Conservation (phyloP, 2,329 filamentous ascomycete genomes). For the Xylaria sp. region DNA sequence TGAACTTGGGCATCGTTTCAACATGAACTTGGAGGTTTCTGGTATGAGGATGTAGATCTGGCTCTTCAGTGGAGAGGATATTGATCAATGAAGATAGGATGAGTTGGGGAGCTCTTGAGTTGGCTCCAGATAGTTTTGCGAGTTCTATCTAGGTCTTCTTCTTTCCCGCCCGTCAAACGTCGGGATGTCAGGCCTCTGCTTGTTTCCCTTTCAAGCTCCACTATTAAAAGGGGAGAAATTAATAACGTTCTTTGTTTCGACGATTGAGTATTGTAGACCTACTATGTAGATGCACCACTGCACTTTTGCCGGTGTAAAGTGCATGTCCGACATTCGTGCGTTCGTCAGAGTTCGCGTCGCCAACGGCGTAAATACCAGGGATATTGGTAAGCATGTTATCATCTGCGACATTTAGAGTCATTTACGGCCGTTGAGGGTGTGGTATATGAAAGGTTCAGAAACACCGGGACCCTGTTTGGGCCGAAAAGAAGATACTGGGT, state of each 20-base stretch:
- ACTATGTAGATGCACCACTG: constrained; percentile 40
- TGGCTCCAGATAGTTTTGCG: background rate
- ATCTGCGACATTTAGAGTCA: constrained; percentile 39
- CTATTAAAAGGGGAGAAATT: background rate
- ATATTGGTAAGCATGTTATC: constrained; percentile 59
- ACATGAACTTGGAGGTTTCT: background rate
- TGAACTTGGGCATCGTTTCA: background rate
- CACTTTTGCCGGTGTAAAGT: constrained; percentile 67
- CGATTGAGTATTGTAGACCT: background rate
- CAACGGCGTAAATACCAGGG: constrained; percentile 65
- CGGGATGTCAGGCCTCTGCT: background rate
- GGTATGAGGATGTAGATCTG: background rate
- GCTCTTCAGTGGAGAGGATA: background rate
- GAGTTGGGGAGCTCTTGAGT: background rate
- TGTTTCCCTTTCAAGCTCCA: background rate
- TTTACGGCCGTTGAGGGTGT: background rate
- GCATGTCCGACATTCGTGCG: constrained; percentile 70
- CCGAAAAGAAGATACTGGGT: background rate
- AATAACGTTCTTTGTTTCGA: background rate
- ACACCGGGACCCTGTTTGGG: background rate
- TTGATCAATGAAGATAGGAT: constrained; percentile 3
- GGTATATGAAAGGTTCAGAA: background rate
- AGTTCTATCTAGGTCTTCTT: background rate
- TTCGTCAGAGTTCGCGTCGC: constrained; percentile 68
- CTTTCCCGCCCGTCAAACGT: background rate